A percentile compares a stretch with the other conserved stretches of the same genome.
Evolutionary conservation across 805 yeast species (phyloP).

Genomic region (Sporopachydermia lactativora): DNA sequence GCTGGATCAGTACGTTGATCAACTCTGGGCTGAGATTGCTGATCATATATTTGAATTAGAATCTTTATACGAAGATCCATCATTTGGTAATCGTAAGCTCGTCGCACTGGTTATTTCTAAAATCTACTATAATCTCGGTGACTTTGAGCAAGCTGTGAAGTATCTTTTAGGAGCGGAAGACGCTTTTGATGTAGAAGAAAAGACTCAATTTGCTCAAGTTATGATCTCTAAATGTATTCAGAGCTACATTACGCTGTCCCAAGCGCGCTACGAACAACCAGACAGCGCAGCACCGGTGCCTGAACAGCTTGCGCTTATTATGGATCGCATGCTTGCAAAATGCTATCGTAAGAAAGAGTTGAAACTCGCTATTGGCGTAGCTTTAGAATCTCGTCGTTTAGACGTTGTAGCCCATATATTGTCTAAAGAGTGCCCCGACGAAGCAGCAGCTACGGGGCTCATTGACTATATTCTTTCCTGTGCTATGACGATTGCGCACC

Average conservation of each 20-base stretch:
- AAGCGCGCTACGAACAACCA: constrained; percentile 27
- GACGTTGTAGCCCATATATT: constrained; percentile 62
- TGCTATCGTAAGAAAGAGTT: constrained; percentile 61
- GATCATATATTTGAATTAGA: constrained; percentile 80
- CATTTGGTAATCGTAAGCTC: constrained; percentile 59
- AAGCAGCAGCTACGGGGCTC: constrained; percentile 16
- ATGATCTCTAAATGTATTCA: constrained; percentile 89
- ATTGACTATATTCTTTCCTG: constrained; percentile 9
- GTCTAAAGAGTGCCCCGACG: constrained; percentile 14
- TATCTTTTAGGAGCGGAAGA: constrained; percentile 78
- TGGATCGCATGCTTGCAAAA: constrained; percentile 75
- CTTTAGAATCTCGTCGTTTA: constrained; percentile 76
- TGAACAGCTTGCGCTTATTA: constrained; percentile 48
- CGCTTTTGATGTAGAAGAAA: constrained; percentile 59
- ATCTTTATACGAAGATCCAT: constrained; percentile 75
- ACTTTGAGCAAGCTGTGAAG: constrained; percentile 79
- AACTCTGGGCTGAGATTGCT: constrained; percentile 95
- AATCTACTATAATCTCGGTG: constrained; percentile 79
- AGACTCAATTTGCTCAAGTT: constrained; percentile 83
- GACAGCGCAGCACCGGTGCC: constrained; percentile 29
- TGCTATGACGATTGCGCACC: constrained; percentile 13
- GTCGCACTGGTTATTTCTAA: constrained; percentile 92
- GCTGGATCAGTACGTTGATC: constrained; percentile 71
- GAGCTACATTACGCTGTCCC: constrained; percentile 57
- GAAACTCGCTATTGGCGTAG: constrained; percentile 77